Evolutionary conservation across 805 yeast species (phyloP).

Genomic region (Starmerella floris): DNA sequence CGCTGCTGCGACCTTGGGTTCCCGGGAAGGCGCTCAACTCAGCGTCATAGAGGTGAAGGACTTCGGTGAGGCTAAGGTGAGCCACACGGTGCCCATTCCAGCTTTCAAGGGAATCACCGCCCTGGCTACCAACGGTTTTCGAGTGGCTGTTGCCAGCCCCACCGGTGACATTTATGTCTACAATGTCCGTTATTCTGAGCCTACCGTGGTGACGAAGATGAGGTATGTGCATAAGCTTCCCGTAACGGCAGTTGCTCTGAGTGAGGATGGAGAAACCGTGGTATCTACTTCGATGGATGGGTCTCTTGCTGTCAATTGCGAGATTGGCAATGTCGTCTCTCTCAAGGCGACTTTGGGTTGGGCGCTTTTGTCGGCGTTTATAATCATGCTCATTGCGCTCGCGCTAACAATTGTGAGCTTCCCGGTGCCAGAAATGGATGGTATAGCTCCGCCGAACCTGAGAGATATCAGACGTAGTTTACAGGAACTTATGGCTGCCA

Average conservation of each 20-base stretch:
- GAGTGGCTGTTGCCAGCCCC: constrained; percentile 18
- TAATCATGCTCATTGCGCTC: constrained; percentile 11
- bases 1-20: constrained; percentile 10
- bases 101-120: constrained; percentile 16
- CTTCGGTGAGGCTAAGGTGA: constrained; percentile 2
- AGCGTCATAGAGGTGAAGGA: constrained; percentile 6
- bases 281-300: constrained; percentile 21
- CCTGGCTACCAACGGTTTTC: constrained; percentile 11
- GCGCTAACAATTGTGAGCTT: not conserved
- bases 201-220: constrained; percentile 4
- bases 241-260: constrained; percentile 18
- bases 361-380: constrained; percentile 11
- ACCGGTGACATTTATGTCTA: constrained; percentile 19
- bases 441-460: not conserved
- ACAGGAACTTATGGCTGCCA: not conserved
- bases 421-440: not conserved
- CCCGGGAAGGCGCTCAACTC: constrained; percentile 10
- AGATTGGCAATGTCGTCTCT: not conserved
- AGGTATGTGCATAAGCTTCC: constrained; percentile 17
- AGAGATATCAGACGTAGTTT: not conserved
- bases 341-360: constrained; percentile 12
- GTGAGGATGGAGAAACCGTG: constrained; percentile 9
- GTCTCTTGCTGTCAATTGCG: constrained; percentile 9
- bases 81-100: constrained; percentile 4
- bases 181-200: not conserved